Evolutionary conservation across 1,139 yeast species (phyloP).

Genomic region (Debaryomyces robertsiae): DNA sequence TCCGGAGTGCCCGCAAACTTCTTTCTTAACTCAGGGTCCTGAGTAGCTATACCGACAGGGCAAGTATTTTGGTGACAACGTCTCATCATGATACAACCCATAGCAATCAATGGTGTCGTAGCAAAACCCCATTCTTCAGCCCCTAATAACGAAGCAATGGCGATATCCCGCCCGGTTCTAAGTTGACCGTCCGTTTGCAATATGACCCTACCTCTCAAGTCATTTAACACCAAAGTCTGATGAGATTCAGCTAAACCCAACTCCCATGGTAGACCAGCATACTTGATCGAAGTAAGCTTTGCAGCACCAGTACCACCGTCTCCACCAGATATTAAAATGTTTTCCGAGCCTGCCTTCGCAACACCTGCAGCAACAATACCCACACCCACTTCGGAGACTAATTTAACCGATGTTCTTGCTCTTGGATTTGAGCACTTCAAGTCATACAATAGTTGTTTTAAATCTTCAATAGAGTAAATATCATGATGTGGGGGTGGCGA

Average conservation of each 20-base stretch:
- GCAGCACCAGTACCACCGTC: conserved; percentile 99
- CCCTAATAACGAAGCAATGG: conserved; percentile 92
- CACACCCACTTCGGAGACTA: conserved; percentile 97
- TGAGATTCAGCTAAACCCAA: conserved; percentile 97
- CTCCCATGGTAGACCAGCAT: conserved; percentile 99
- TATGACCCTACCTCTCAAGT: conserved; percentile 90
- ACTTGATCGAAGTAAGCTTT: conserved; percentile 93
- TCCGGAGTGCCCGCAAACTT: conserved; percentile 97
- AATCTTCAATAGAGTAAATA: conserved; percentile 95
- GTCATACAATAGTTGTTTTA: conserved; percentile 94
- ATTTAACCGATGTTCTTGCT: conserved; percentile 93
- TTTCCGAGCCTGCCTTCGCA: conserved; percentile 98
- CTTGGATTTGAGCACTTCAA: conserved; percentile 96
- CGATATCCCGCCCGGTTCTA: conserved; percentile 94
- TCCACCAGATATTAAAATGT: conserved; percentile 92
- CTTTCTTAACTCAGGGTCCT: conserved; percentile 90
- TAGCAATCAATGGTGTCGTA: conserved; percentile 92
- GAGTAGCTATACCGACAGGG: conserved; percentile 99
- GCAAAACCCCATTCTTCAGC: conserved; percentile 99
- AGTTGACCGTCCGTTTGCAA: conserved; percentile 98
- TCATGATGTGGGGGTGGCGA: conserved; percentile 99
- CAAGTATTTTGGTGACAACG: conserved; percentile 92
- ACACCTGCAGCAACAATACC: conserved; percentile 99
- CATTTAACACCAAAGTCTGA: conserved; percentile 94
- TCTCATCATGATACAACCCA: conserved; percentile 97